These are phyloP conservation scores for Ophiostoma montium DNA, from an alignment of 2,329 filamentous ascomycete genomes.

Conservation along the genomic window DNA sequence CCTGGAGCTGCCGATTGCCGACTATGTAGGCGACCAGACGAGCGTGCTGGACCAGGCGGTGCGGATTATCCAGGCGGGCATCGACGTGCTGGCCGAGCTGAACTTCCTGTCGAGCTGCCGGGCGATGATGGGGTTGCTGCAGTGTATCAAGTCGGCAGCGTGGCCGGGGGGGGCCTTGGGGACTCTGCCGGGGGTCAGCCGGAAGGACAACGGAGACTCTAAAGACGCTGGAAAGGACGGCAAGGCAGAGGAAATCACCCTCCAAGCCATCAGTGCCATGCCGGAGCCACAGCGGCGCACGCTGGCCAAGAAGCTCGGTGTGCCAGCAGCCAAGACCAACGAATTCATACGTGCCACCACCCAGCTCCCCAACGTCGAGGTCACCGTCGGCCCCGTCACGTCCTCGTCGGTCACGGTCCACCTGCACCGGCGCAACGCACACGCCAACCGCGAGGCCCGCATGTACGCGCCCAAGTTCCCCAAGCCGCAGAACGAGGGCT, in stretches of 20 bases:
- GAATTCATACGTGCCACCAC: constrained; percentile 46
- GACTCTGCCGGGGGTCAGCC: constrained; percentile 60
- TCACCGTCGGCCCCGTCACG: constrained; percentile 47
- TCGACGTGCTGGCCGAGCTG: constrained; percentile 88
- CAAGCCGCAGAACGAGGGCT: constrained; percentile 88
- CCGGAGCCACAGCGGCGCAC: constrained; percentile 23
- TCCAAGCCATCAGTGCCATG: constrained; percentile 29
- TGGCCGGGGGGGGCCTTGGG: constrained; percentile 81
- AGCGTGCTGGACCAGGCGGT: constrained; percentile 89
- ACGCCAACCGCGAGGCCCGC: constrained; percentile 50
- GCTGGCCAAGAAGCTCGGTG: constrained; percentile 35
- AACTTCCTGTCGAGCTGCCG: constrained; percentile 64
- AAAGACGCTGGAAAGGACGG: not conserved
- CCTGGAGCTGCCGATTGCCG: constrained; percentile 81
- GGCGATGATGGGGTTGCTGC: constrained; percentile 72
- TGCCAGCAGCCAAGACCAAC: constrained; percentile 29
- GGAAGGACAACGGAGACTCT: too few relatives aligned
- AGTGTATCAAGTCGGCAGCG: constrained; percentile 81
- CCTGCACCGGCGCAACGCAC: constrained; percentile 52
- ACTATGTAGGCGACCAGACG: constrained; percentile 91
- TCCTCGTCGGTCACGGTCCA: constrained; percentile 44
- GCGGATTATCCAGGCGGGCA: constrained; percentile 88
- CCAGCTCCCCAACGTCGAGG: constrained; percentile 53
- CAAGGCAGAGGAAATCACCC: constrained; percentile 5
- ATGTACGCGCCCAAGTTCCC: constrained; percentile 84